phyloP scores from a whole-genome alignment of 225 moss, liverwort and hornwort genomes.

The Takakia lepidozioides region DNA sequence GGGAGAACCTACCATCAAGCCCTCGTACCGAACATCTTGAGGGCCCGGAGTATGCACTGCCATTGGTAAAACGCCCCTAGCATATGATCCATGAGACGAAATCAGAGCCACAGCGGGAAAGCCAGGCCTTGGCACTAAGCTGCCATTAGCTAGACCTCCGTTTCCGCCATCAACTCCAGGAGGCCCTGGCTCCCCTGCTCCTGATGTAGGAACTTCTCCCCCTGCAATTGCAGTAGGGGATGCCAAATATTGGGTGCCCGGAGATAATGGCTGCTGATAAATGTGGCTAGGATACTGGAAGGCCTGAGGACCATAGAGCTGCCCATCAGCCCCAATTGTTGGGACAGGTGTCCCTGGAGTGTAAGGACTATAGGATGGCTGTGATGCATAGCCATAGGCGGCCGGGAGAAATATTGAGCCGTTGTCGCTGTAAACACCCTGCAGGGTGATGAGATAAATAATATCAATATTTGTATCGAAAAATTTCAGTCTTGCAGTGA shows the following conservation, averaged over 20 bases:
- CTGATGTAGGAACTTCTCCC: too few relatives aligned
- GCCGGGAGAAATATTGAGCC: constrained; percentile 7
- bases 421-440: constrained; percentile 81
- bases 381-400: constrained; percentile 3
- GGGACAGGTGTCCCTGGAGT: constrained; percentile 69
- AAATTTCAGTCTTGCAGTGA: too few relatives aligned
- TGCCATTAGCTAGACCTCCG: too few relatives aligned
- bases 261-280: constrained; percentile 78
- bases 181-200: too few relatives aligned
- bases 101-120: constrained; percentile 26
- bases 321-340: constrained; percentile 95
- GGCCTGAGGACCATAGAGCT: constrained; percentile 94
- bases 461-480: too few relatives aligned
- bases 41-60: constrained; percentile 62
- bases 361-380: constrained; percentile 58
- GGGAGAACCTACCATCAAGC: constrained; percentile 74
- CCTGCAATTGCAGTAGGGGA: too few relatives aligned
- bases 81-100: constrained; percentile 79
- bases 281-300: constrained; percentile 84
- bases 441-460: constrained; percentile 10
- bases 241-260: too few relatives aligned
- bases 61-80: constrained; percentile 80
- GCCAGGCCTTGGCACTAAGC: too few relatives aligned
- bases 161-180: too few relatives aligned
- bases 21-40: constrained; percentile 88